Conservation (phyloP, 2,329 filamentous ascomycete genomes). For the Sporothrix euskadiensis region DNA sequence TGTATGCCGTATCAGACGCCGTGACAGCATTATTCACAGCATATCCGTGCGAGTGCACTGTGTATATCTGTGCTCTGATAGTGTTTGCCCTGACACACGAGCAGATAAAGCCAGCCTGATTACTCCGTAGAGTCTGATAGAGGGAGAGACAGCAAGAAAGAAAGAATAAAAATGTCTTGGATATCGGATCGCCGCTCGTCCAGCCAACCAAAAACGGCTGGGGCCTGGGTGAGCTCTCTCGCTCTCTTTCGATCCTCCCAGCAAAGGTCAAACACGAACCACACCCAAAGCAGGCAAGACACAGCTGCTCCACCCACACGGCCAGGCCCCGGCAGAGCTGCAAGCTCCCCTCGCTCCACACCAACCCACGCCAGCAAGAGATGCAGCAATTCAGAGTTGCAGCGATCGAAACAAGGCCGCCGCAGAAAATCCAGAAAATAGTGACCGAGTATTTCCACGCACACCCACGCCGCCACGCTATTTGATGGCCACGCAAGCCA, state of each 20-base stretch:
- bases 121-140: not conserved
- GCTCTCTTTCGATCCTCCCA: not conserved
- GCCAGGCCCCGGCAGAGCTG: slow-evolving; percentile 1
- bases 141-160: not conserved
- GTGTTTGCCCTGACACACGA: not conserved
- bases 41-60: not conserved
- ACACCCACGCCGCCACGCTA: not conserved
- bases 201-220: slow-evolving; percentile 17
- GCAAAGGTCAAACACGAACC: slow-evolving; percentile 5
- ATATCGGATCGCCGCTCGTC: slow-evolving; percentile 17
- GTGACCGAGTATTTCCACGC: slow-evolving; percentile 10
- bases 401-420: not conserved
- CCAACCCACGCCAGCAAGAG: not conserved
- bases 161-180: slow-evolving; percentile 3
- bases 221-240: slow-evolving; percentile 1
- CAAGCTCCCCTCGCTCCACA: not conserved
- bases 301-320: slow-evolving; percentile 20
- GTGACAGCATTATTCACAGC: not conserved
- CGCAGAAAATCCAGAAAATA: not conserved
- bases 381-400: not conserved
- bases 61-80: not conserved
- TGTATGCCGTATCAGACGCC: not conserved
- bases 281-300: slow-evolving; percentile 1
- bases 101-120: not conserved
- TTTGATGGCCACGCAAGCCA: slow-evolving; percentile 15